Evolutionary conservation across 805 yeast species (phyloP).

Genomic region (Ascoidea asiatica): DNA sequence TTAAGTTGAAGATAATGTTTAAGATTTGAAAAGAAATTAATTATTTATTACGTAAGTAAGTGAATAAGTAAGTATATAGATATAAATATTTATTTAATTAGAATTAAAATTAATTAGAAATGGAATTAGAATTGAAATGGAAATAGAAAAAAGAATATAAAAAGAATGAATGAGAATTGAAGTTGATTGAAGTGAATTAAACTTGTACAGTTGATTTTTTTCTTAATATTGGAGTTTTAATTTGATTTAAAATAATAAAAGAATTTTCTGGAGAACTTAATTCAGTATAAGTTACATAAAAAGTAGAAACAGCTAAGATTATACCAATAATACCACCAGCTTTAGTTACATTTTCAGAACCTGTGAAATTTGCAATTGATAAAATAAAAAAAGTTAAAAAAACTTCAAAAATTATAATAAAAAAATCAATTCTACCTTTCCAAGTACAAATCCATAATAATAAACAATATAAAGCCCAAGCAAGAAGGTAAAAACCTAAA

Average conservation of each 20-base stretch:
- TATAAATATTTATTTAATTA: too few relatives aligned
- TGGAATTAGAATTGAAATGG: too few relatives aligned
- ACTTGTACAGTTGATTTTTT: not conserved
- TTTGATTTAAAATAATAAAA: constrained; percentile 22
- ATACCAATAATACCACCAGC: constrained; percentile 49
- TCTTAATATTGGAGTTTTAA: not conserved
- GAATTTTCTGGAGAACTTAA: constrained; percentile 43
- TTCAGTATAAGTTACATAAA: constrained; percentile 51
- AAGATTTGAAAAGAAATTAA: not conserved
- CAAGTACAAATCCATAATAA: constrained; percentile 39
- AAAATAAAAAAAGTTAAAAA: constrained; percentile 41
- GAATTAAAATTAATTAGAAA: not conserved
- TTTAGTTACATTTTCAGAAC: constrained; percentile 20
- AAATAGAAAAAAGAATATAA: too few relatives aligned
- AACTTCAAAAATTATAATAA: constrained; percentile 37
- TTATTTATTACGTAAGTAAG: too few relatives aligned
- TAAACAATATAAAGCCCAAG: constrained; percentile 52
- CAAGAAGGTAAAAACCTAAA: constrained; percentile 45
- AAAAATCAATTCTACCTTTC: constrained; percentile 54
- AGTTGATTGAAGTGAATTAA: not conserved
- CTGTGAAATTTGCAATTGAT: constrained; percentile 35
- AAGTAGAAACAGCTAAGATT: constrained; percentile 37
- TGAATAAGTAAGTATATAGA: too few relatives aligned
- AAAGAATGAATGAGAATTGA: not conserved
- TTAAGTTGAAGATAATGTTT: too few relatives aligned